phyloP scores from a whole-genome alignment of 2,329 filamentous ascomycete genomes.

The Botrytis byssoidea region DNA sequence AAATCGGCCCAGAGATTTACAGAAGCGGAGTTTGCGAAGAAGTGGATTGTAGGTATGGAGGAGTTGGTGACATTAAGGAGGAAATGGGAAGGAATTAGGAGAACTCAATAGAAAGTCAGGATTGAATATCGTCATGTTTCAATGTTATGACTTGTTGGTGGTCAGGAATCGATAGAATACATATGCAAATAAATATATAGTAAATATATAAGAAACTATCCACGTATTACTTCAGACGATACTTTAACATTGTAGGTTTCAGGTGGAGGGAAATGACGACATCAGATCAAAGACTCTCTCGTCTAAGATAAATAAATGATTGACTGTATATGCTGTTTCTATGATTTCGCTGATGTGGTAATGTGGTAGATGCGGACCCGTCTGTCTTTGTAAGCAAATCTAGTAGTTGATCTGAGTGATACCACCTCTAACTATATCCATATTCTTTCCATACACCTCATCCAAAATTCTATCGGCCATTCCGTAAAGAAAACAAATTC shows the following conservation, averaged over 20 bases:
- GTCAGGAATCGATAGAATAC: not conserved
- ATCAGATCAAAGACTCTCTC: not conserved
- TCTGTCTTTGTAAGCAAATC: not conserved
- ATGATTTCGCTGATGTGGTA: not conserved
- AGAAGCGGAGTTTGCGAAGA: constrained; percentile 77
- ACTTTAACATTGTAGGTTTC: too few relatives aligned
- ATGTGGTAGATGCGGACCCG: not conserved
- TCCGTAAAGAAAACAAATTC: not conserved
- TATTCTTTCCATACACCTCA: not conserved
- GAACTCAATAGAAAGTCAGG: not conserved
- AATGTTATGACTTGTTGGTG: not conserved
- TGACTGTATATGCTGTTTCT: not conserved
- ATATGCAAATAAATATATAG: constrained; percentile 16
- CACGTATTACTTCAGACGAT: not conserved
- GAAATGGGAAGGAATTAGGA: constrained; percentile 13
- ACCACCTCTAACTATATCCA: not conserved
- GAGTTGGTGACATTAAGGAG: constrained; percentile 54
- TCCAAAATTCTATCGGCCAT: not conserved
- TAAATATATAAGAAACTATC: not conserved
- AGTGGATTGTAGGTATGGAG: constrained; percentile 76
- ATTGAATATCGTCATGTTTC: not conserved
- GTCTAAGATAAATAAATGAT: not conserved
- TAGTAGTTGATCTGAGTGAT: not conserved
- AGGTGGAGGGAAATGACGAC: not conserved
- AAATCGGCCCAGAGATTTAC: constrained; percentile 81